Conservation (phyloP, 805 yeast species). For the Teunomyces aglyptinius region DNA sequence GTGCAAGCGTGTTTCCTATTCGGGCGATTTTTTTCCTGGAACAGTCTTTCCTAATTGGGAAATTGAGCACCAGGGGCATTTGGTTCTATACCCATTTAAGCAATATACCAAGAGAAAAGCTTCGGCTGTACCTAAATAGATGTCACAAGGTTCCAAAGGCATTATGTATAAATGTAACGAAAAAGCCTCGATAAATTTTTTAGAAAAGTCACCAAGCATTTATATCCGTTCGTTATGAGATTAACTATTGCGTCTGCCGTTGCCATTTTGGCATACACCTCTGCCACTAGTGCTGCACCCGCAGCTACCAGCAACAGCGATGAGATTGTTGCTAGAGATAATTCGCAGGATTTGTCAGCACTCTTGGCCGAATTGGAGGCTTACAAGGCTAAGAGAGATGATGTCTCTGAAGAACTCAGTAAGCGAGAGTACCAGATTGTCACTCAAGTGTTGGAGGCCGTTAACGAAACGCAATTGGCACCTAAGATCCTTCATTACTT, state of each 20-base stretch:
- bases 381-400: slow-evolving; percentile 30
- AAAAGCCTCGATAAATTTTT: no score
- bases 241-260: slow-evolving; percentile 29
- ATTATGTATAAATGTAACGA: not conserved
- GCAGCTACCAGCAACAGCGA: slow-evolving; percentile 14
- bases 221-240: slow-evolving; percentile 22
- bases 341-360: slow-evolving; percentile 16
- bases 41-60: slow-evolving; percentile 2
- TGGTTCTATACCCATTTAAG: slow-evolving; percentile 2
- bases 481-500: slow-evolving; percentile 34
- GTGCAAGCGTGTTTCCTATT: slow-evolving; percentile 4
- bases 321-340: slow-evolving; percentile 9
- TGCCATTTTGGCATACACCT: slow-evolving; percentile 25
- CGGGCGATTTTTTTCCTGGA: slow-evolving; percentile 5
- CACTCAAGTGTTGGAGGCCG: slow-evolving; percentile 36
- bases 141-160: not conserved
- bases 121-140: not conserved
- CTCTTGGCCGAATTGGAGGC: slow-evolving; percentile 24
- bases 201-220: not conserved
- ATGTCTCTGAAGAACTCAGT: slow-evolving; percentile 18
- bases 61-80: not conserved
- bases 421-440: slow-evolving; percentile 41
- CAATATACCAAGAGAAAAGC: slow-evolving; percentile 3
- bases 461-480: slow-evolving; percentile 36
- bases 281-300: slow-evolving; percentile 36